A percentile compares a stretch with the other conserved stretches of the same genome.
phyloP scores from a whole-genome alignment of 305 asterid species.

The Rubia tinctorum region DNA sequence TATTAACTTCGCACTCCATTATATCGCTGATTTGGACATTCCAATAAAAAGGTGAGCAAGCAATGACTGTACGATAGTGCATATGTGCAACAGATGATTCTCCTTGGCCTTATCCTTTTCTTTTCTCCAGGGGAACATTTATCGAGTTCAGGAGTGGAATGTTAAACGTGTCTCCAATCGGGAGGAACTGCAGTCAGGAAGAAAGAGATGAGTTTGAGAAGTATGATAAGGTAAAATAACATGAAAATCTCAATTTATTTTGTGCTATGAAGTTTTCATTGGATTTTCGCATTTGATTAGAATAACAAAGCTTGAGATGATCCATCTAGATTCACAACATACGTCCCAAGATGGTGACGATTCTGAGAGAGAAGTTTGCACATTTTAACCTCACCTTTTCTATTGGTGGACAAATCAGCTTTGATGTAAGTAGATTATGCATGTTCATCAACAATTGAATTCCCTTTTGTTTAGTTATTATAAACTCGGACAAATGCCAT shows the following conservation, averaged over 20 bases:
- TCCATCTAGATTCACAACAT: slow-evolving; percentile 67
- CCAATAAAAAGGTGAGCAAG: slow-evolving; percentile 77
- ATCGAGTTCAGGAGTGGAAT: slow-evolving; percentile 96
- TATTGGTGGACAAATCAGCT: slow-evolving; percentile 96
- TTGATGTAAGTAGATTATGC: slow-evolving; percentile 56
- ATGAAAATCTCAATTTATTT: neutral
- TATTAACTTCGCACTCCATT: slow-evolving; percentile 86
- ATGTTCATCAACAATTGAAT: neutral
- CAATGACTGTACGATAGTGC: slow-evolving; percentile 12
- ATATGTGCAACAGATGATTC: neutral
- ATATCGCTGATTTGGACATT: slow-evolving; percentile 94
- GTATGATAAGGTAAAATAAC: slow-evolving; percentile 75
- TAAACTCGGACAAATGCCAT: slow-evolving; percentile 9
- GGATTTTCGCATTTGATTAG: neutral
- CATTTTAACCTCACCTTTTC: slow-evolving; percentile 78
- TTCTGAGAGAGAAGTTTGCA: slow-evolving; percentile 77
- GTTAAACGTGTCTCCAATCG: slow-evolving; percentile 97
- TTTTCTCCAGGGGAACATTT: slow-evolving; percentile 74
- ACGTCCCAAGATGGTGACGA: slow-evolving; percentile 81
- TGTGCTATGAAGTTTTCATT: neutral
- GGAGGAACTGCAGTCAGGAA: slow-evolving; percentile 98
- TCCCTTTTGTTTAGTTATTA: neutral
- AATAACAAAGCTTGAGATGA: slow-evolving; percentile 19
- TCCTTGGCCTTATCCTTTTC: slow-evolving; percentile 16
- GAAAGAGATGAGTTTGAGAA: slow-evolving; percentile 91